Evolutionary conservation across 2,329 filamentous ascomycete genomes (phyloP).

Genomic region (Sclerotinia glacialis): DNA sequence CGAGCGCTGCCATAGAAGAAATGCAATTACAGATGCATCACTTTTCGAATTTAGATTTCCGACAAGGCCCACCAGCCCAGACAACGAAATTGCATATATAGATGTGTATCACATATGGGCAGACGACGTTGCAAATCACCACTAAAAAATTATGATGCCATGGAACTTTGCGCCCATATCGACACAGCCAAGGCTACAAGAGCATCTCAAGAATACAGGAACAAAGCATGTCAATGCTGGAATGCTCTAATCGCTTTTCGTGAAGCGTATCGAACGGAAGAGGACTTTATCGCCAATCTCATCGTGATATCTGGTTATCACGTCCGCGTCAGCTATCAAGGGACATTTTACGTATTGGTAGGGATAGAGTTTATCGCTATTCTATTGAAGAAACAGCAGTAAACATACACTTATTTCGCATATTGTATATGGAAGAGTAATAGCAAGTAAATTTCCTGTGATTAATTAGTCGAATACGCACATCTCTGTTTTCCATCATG

Average conservation of each 20-base stretch:
- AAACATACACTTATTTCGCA: background rate
- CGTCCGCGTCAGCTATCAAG: background rate
- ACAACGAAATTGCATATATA: background rate
- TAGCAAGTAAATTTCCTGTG: background rate
- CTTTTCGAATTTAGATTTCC: background rate
- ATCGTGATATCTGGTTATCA: background rate
- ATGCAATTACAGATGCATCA: background rate
- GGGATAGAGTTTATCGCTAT: background rate
- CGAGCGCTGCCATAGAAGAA: background rate
- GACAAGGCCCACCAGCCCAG: background rate
- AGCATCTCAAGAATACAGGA: background rate
- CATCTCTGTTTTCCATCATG: background rate
- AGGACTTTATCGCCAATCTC: background rate
- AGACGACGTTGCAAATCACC: background rate
- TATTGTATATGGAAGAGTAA: no score
- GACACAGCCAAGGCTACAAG: background rate
- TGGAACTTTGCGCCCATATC: background rate
- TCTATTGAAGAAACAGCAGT: background rate
- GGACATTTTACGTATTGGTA: background rate
- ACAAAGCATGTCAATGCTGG: background rate
- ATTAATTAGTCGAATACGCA: background rate
- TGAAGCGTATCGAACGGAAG: fast-evolving
- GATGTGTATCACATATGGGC: background rate
- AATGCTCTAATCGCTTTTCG: background rate
- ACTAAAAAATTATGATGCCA: background rate